Percentiles rank a stretch among this genome's conserved stretches.
These are phyloP conservation scores for Fusarium drepaniforme DNA, from an alignment of 2,329 filamentous ascomycete genomes.

Conservation along the genomic window DNA sequence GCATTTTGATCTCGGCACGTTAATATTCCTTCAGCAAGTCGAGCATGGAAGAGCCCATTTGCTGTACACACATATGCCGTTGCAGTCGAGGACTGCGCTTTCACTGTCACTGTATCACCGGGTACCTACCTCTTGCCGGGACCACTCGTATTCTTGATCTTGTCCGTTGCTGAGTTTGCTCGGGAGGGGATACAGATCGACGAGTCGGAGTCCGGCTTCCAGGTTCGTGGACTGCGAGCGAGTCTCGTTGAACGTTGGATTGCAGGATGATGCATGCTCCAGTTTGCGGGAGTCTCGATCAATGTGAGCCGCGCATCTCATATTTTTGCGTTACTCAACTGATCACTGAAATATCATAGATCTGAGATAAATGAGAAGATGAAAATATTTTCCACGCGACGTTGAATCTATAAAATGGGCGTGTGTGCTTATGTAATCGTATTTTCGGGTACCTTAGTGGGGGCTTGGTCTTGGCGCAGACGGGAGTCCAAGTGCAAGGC, in stretches of 20 bases:
- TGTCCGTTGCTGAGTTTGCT: constrained; percentile 12
- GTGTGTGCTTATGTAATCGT: constrained; percentile 37
- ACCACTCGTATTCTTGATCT: constrained; percentile 29
- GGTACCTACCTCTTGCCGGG: constrained; percentile 17
- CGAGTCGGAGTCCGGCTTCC: background rate
- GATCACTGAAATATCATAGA: background rate
- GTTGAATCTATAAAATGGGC: constrained; percentile 24
- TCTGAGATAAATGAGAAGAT: constrained; percentile 2
- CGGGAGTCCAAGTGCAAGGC: background rate
- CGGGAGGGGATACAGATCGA: constrained; percentile 6
- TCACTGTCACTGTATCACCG: constrained; percentile 27
- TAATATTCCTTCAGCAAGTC: constrained; percentile 67
- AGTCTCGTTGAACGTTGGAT: constrained; percentile 4
- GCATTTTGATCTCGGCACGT: constrained; percentile 66
- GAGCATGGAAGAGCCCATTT: constrained; percentile 64
- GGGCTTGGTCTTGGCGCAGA: background rate
- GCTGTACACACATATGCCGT: constrained; percentile 72
- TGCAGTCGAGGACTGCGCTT: constrained; percentile 32
- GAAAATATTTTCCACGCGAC: constrained; percentile 29
- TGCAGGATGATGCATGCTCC: constrained; percentile 1
- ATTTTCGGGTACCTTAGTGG: background rate
- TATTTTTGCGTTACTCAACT: background rate
- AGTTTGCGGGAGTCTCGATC: background rate
- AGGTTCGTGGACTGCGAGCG: constrained; percentile 9
- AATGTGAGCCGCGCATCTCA: background rate